Evolutionary conservation across 225 moss, liverwort and hornwort species (phyloP), one percentile per base, ranked within the genome.

Genomic region (Pseudoscleropodium purum): DNA sequence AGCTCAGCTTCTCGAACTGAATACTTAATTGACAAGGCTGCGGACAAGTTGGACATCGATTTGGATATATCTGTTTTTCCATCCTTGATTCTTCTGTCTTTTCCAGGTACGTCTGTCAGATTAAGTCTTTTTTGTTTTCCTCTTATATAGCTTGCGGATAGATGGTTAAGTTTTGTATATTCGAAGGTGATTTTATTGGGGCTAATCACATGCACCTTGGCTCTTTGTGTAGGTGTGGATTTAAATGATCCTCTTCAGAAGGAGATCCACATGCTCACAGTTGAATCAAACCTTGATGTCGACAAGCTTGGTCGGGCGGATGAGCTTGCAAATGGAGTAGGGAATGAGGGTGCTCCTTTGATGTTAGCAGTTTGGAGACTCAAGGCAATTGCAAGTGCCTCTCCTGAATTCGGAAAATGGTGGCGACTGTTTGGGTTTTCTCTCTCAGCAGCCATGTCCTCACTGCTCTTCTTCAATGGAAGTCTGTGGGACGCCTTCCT

Each of bases 251-350:
- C 93, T 37, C 74, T 84, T 43, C 90, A 90, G 90, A 95, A 93
- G 89, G 93, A 95, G 84, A 93, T 95, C 39, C 94, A 95, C 69
- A 93, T 95, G 93, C 89, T 95, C 87, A 92, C 78, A 79, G 95
- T 95, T 23, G 94, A 94, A 7, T 8, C 92, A 33, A 92, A 91
- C 62, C 91, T 94, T 26, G 93, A 95, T 66, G 95, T 94, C 15
- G 95, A 95, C 83, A 95, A 95, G 90, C 93, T 95, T 31, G 94
- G 94, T 69, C 89, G 93, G 59, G 94, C 95, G 52, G 95, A 94
- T 63, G 93, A 95, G 90, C 92, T 95, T 87, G 95, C 95, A 43
- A 94, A 95, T 75, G n/a, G 89, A 25, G 88, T 94, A 14, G 95
- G 90, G 15, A 63, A 69, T 5, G 93, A 90, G 80, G 93, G 90